Evolutionary conservation across 2,329 filamentous ascomycete species (phyloP).

Genomic region (Geoglossum cookeanum): DNA sequence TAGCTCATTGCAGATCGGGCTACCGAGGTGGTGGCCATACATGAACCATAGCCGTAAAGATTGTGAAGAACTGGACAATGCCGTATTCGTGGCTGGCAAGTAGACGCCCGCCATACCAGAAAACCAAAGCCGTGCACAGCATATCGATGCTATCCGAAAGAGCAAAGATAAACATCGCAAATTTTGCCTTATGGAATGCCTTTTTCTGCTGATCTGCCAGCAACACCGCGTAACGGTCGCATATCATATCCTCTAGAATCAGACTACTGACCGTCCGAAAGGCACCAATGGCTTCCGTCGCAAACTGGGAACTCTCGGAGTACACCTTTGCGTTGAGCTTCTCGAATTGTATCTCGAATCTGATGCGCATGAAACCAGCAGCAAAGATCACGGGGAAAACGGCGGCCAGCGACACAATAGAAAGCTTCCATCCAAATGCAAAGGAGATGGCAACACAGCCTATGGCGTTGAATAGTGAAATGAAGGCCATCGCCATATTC

Average conservation of each 20-base stretch:
- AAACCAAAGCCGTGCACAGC: constrained; percentile 40
- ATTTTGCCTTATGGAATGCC: constrained; percentile 42
- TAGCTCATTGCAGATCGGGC: not conserved
- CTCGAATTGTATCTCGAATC: constrained; percentile 47
- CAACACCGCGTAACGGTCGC: constrained; percentile 38
- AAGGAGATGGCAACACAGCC: constrained; percentile 50
- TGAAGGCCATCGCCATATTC: constrained; percentile 31
- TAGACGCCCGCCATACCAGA: constrained; percentile 46
- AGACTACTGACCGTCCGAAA: constrained; percentile 54
- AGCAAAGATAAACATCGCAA: constrained; percentile 45
- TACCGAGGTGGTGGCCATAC: not conserved
- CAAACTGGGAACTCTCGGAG: constrained; percentile 53
- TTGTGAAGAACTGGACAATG: constrained; percentile 31
- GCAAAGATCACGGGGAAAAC: constrained; percentile 30
- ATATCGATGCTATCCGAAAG: constrained; percentile 49
- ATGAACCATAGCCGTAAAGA: constrained; percentile 47
- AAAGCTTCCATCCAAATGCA: constrained; percentile 58
- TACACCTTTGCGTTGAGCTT: constrained; percentile 50
- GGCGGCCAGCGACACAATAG: constrained; percentile 45
- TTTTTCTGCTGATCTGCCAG: constrained; percentile 37
- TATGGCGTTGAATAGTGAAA: constrained; percentile 44
- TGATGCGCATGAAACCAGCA: constrained; percentile 30
- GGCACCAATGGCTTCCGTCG: constrained; percentile 52
- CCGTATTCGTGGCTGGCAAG: constrained; percentile 31
- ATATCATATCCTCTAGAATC: constrained; percentile 48